Evolutionary conservation across 179 eudicot species (phyloP), one percentile per base, ranked within the genome.

Genomic region (Beta macrorhiza): DNA sequence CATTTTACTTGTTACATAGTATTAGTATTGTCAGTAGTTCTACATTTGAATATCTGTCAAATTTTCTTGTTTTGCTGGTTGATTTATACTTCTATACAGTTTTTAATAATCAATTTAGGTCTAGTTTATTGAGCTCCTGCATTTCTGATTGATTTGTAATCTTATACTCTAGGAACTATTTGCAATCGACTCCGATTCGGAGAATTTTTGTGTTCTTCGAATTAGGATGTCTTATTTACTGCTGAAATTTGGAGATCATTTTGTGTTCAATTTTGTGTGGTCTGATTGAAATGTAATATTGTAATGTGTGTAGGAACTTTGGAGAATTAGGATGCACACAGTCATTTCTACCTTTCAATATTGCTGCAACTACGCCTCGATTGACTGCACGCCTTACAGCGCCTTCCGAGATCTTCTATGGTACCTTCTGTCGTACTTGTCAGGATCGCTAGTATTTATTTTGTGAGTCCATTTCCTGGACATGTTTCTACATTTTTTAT

Each of bases 401-500:
- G 29, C 92, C 82, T 84, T 91, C 94, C 72, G 97, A 92, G 92
- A 92, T 96, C 86, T 92, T 79, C 88, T 85, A 94, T 72, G 98
- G 99, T 96, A 96, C 94, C 98, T 90, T 91, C 84, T 81, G 93
- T 88, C 89, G 95, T 78, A 82, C 94, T 94, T 94, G 96, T 96
- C 98, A 85, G 80, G 98, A 92, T 92, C 96, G 97, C 93, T 94
- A 94, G 75, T 93, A 87, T 80, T 93, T 78, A 85, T 85, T 91
- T 94, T 84, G 93, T 90, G 95, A 92, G 95, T 93, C 89, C 84
- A 84, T 86, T 75, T 86, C 85, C 84, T 75, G 87, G 84, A 68
- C 76, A 71, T 67, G 67, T 76, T 76, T 79, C 20, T 49, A 49
- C 52, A 8, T 8, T 49, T 49, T 12, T 75, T 64, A 69, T 82